phyloP scores from a whole-genome alignment of 345 rosid species.

The Physaria fendleri region DNA sequence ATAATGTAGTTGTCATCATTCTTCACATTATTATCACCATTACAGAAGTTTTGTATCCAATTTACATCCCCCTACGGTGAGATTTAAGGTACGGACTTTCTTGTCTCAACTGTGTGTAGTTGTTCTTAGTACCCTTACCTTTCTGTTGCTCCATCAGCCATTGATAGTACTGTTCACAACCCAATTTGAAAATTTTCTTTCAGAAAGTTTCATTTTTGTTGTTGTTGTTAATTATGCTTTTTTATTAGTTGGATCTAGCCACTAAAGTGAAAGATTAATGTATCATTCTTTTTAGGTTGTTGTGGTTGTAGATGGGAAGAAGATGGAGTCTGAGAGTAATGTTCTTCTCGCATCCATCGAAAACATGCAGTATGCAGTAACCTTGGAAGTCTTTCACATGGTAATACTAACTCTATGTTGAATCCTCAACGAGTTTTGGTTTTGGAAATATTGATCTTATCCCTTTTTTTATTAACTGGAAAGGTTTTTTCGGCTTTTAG shows the following conservation, averaged over 20 bases:
- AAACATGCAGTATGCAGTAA: slow-evolving; percentile 99
- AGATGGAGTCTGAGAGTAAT: slow-evolving; percentile 94
- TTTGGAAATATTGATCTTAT: not conserved
- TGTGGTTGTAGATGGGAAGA: slow-evolving; percentile 87
- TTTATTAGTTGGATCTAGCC: not conserved
- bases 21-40: too few relatives aligned
- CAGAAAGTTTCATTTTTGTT: not conserved
- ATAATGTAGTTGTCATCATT: too few relatives aligned
- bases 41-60: too few relatives aligned
- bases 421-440: not conserved
- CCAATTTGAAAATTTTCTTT: not conserved
- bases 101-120: too few relatives aligned
- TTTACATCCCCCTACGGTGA: too few relatives aligned
- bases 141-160: slow-evolving; percentile 97
- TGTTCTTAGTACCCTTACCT: too few relatives aligned
- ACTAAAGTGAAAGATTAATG: not conserved
- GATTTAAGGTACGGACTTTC: too few relatives aligned
- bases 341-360: slow-evolving; percentile 99
- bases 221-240: not conserved
- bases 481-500: slow-evolving; percentile 96
- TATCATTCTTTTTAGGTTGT: slow-evolving; percentile 39
- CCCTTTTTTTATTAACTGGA: not conserved
- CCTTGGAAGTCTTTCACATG: slow-evolving; percentile 91
- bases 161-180: slow-evolving; percentile 80
- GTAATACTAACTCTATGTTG: slow-evolving; percentile 31